Evolutionary conservation across 768 basidiomycete genomes (phyloP), one percentile per base, ranked within the genome.

Genomic region (Leccinum olivaceopallidum): DNA sequence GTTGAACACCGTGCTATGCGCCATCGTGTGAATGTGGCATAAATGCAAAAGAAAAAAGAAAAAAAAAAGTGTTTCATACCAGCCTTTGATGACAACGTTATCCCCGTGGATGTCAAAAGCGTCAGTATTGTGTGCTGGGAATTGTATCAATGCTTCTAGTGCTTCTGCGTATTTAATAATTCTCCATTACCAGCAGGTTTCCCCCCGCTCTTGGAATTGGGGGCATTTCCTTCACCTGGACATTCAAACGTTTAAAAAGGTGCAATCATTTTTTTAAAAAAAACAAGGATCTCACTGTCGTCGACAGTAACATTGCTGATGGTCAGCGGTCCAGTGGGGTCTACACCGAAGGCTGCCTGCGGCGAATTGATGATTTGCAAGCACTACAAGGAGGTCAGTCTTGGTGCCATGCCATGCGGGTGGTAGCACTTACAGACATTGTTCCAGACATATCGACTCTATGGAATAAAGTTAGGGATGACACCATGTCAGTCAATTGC

Each of bases 241-340:
- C 12, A 47, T 32, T 28, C n/a, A 30, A 55, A 26, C 9, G 28
- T 47, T 6, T 26, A 59, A 50, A 13, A 53, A 51, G 22, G 16
- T 5, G n/a, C 3, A 20, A 24, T 28, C 20, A 12, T 20, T 24
- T 24, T 24, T 24, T 24, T 24, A 6, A 10, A 6, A 10, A 6
- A 53, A 24, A 53, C 16, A n/a, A 14, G 5, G 30, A 6, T 66
- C 81, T 63, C 53, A 87, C 86, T 84, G 61, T 88, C 76, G 61
- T 88, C 85, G 58, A 89, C 78, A 18, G 68, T 79, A 26, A 83
- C 68, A 42, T 73, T 69, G 2, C 79, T 77, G 68, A 89, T 81
- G 16, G 77, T 67, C 73, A 77, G 56, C 0, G 69, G 53, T 13
- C 64, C 72, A 44, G 53, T 30, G 66, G 74, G 75, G 20, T 52